Evolutionary conservation across 2,329 filamentous ascomycete species (phyloP).

Genomic region (Blastomyces percursus): DNA sequence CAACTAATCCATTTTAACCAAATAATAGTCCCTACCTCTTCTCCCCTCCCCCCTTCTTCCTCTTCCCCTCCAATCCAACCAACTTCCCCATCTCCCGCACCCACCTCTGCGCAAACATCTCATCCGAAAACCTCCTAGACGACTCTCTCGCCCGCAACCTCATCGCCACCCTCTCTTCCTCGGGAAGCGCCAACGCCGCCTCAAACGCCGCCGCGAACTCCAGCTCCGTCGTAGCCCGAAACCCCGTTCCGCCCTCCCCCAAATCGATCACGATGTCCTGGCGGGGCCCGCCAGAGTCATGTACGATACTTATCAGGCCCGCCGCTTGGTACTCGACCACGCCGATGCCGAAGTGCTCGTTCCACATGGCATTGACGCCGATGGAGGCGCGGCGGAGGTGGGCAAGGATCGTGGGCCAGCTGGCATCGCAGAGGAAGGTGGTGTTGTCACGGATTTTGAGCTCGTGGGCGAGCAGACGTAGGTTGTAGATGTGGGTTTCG

Average conservation of each 20-base stretch:
- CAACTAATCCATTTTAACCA: not conserved
- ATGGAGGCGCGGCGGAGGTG: conserved; percentile 68
- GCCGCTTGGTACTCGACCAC: conserved; percentile 98
- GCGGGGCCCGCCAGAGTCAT: conserved; percentile 86
- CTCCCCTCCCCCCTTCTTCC: not conserved
- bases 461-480: conserved; percentile 77
- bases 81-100: conserved; percentile 61
- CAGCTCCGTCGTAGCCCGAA: conserved; percentile 65
- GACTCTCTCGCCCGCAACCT: conserved; percentile 64
- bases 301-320: conserved; percentile 83
- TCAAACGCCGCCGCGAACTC: conserved; percentile 76
- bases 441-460: conserved; percentile 73
- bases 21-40: not conserved
- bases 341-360: conserved; percentile 97
- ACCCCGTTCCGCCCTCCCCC: conserved; percentile 70
- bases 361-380: conserved; percentile 98
- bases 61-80: conserved; percentile 38
- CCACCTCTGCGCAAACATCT: conserved; percentile 75
- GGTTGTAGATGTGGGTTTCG: conserved; percentile 61
- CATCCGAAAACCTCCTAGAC: conserved; percentile 75
- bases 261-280: conserved; percentile 79
- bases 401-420: conserved; percentile 75
- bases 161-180: conserved; percentile 58
- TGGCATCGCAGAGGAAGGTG: conserved; percentile 78
- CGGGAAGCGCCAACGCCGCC: conserved; percentile 56